Conservation (phyloP, 23 red algal genomes). For the Gracilaria gracilis region DNA sequence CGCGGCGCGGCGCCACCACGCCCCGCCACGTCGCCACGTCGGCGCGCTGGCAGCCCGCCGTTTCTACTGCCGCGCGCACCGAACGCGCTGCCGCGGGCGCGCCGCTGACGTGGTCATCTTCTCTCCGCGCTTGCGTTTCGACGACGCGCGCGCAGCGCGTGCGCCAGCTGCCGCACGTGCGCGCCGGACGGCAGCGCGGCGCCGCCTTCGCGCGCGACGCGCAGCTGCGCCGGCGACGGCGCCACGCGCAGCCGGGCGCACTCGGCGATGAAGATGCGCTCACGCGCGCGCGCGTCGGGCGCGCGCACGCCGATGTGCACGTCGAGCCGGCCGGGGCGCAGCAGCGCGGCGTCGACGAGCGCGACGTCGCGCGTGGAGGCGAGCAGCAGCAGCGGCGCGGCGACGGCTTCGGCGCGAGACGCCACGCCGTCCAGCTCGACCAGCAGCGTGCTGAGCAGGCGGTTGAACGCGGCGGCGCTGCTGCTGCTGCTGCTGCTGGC, state of each 20-base stretch:
- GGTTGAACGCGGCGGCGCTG: conserved; percentile 37
- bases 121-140: not conserved
- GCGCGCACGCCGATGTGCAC: conserved; percentile 34
- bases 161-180: not conserved
- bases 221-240: not conserved
- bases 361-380: conserved; percentile 21
- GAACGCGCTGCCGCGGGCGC: too few species aligned
- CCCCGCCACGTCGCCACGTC: conserved; percentile 5
- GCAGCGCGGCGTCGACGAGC: conserved; percentile 55
- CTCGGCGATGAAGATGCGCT: not conserved
- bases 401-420: not conserved
- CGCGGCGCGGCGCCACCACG: not conserved
- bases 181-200: not conserved
- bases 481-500: too few species aligned
- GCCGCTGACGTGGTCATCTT: too few species aligned
- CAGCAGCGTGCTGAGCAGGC: conserved; percentile 69
- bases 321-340: conserved; percentile 72
- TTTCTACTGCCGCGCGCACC: conserved; percentile 2
- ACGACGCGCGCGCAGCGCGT: not conserved
- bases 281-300: conserved; percentile 4
- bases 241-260: not conserved
- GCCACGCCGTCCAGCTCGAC: conserved; percentile 61
- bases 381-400: conserved; percentile 39
- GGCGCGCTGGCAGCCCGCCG: too few species aligned
- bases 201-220: not conserved